Conservation (phyloP, 2,329 filamentous ascomycete genomes). For the Claviceps humidiphila region DNA sequence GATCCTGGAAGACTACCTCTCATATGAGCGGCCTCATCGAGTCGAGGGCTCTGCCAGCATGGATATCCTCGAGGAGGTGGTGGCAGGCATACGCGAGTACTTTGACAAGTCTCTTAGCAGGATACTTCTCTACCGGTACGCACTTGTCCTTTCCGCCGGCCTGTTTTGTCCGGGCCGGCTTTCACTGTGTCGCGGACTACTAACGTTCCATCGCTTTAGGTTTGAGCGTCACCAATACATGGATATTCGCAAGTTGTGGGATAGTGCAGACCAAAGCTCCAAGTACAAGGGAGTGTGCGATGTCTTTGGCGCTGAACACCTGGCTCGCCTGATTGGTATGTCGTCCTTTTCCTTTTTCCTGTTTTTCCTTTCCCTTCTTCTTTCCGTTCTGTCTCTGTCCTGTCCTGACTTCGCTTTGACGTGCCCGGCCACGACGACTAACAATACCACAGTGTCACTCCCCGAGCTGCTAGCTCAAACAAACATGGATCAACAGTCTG, state of each 20-base stretch:
- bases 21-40: constrained; percentile 54
- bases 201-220: constrained; percentile 26
- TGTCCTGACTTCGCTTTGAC: background rate
- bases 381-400: background rate
- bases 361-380: background rate
- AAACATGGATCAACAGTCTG: constrained; percentile 91
- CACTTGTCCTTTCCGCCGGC: background rate
- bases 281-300: constrained; percentile 62
- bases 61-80: constrained; percentile 81
- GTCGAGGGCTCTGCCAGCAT: constrained; percentile 54
- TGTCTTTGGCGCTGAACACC: constrained; percentile 85
- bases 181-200: background rate
- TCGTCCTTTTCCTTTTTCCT: constrained; percentile 4
- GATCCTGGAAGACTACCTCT: constrained; percentile 71
- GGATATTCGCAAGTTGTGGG: constrained; percentile 59
- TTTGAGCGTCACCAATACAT: constrained; percentile 87
- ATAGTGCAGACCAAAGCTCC: constrained; percentile 45
- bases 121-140: constrained; percentile 69
- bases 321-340: constrained; percentile 78
- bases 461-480: constrained; percentile 93
- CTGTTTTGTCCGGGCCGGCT: background rate
- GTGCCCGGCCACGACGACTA: background rate
- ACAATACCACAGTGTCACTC: constrained; percentile 52
- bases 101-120: constrained; percentile 84
- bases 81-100: constrained; percentile 78